A percentile compares a stretch with the other conserved stretches of the same genome.
These are phyloP conservation scores for Pyrus betulifolia DNA, from an alignment of 306 rosid species.

Conservation along the genomic window DNA sequence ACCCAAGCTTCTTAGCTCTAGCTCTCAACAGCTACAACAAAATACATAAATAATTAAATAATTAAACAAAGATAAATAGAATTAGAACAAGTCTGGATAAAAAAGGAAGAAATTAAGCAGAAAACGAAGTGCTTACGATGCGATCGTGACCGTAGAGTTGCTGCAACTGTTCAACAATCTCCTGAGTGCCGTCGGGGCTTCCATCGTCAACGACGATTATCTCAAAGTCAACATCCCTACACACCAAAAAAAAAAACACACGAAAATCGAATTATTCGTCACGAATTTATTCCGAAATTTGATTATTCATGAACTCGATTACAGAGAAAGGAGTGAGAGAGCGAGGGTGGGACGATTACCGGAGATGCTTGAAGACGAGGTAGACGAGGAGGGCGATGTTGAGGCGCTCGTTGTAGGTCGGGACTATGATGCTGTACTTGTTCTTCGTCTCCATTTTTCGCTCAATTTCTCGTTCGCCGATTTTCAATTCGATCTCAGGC, in stretches of 20 bases:
- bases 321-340: neutral
- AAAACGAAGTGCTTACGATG: constrained; percentile 46
- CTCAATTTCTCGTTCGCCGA: neutral
- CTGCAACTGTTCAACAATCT: constrained; percentile 74
- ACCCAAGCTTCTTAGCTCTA: constrained; percentile 85
- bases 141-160: constrained; percentile 78
- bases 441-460: constrained; percentile 24
- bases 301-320: neutral
- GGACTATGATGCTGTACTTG: constrained; percentile 82
- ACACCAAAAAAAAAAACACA: neutral
- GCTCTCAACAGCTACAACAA: constrained; percentile 69
- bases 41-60: neutral
- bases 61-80: neutral
- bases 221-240: constrained; percentile 82
- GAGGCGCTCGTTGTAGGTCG: constrained; percentile 88
- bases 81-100: neutral
- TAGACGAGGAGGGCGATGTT: constrained; percentile 81
- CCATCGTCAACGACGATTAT: constrained; percentile 89
- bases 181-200: constrained; percentile 97
- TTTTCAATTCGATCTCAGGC: neutral
- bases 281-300: neutral
- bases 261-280: neutral
- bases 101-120: neutral
- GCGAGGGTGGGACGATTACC: constrained; percentile 26
- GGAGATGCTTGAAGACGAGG: constrained; percentile 87